Percentiles rank a stretch among this genome's conserved stretches.
Evolutionary conservation across 441 rosid genomes (phyloP).

Genomic region (Adansonia madagascariensis): DNA sequence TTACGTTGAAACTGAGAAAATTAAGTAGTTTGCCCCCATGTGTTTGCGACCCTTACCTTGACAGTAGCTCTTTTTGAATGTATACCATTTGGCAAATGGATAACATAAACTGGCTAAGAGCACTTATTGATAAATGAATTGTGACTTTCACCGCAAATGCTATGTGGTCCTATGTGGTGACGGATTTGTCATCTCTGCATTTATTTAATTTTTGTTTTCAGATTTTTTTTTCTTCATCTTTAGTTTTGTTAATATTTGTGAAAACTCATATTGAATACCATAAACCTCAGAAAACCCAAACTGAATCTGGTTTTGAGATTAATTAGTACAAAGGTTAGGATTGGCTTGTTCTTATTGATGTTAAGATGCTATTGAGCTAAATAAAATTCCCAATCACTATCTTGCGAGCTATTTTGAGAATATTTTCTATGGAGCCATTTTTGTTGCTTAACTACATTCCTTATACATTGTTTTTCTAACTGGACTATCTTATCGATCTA

Average conservation of each 20-base stretch:
- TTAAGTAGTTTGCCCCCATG: not conserved
- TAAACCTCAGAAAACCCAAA: not conserved
- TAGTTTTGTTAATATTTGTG: constrained; percentile 6
- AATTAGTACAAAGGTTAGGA: not conserved
- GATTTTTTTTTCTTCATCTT: not conserved
- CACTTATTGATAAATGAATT: constrained; percentile 13
- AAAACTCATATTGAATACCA: not conserved
- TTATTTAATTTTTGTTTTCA: not conserved
- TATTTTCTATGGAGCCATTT: not conserved
- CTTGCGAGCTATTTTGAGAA: not conserved
- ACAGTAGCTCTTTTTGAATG: not conserved
- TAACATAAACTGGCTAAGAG: constrained; percentile 15
- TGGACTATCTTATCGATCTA: not conserved
- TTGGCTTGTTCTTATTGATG: not conserved
- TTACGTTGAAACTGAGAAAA: not conserved
- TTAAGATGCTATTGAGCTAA: not conserved
- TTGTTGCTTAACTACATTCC: not conserved
- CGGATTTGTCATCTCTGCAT: constrained; percentile 15
- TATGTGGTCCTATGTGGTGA: constrained; percentile 34
- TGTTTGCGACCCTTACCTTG: not conserved
- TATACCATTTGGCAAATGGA: constrained; percentile 16
- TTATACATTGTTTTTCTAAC: not conserved
- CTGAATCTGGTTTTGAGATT: not conserved
- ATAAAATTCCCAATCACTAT: not conserved
- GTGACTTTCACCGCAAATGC: constrained; percentile 30